Conservation (phyloP, 768 basidiomycete species). For the Kwoniella heveanensis region DNA sequence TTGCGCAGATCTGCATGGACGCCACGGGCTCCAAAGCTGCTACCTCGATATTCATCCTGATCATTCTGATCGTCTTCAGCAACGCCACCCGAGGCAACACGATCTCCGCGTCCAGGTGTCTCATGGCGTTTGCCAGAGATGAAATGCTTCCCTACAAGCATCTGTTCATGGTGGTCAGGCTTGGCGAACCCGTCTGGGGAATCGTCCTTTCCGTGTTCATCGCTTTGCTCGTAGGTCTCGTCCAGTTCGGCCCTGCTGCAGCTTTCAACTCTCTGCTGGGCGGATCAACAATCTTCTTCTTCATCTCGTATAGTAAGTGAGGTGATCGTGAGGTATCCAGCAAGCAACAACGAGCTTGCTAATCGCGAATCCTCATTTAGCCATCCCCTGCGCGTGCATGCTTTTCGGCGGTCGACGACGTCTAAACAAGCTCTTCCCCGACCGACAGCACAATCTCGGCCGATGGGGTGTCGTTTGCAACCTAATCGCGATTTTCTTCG, state of each 20-base stretch:
- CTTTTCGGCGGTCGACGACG: slow-evolving; percentile 25
- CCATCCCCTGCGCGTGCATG: slow-evolving; percentile 23
- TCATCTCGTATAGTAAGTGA: slow-evolving; percentile 27
- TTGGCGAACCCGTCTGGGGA: slow-evolving; percentile 33
- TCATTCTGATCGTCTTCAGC: slow-evolving; percentile 21
- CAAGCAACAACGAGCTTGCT: background rate
- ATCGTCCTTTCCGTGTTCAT: slow-evolving; percentile 17
- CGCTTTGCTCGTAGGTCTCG: slow-evolving; percentile 20
- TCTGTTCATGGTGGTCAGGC: slow-evolving; percentile 16
- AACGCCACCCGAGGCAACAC: slow-evolving; percentile 25
- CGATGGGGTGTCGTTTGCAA: slow-evolving; percentile 29
- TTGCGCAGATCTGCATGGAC: slow-evolving; percentile 31
- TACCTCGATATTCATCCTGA: slow-evolving; percentile 29
- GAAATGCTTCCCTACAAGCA: slow-evolving; percentile 16
- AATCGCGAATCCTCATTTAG: background rate
- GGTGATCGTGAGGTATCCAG: background rate
- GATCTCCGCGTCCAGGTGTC: slow-evolving; percentile 17
- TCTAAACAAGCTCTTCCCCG: slow-evolving; percentile 22
- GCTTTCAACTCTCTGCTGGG: slow-evolving; percentile 29
- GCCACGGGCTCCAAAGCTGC: slow-evolving; percentile 29
- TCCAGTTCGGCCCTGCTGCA: slow-evolving; percentile 29
- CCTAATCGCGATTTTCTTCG: slow-evolving; percentile 25
- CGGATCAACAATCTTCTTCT: slow-evolving; percentile 25
- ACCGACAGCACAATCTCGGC: slow-evolving; percentile 24
- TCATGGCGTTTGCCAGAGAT: slow-evolving; percentile 28